phyloP scores from a whole-genome alignment of 2,329 filamentous ascomycete genomes.

The Cercospora brassicicola region DNA sequence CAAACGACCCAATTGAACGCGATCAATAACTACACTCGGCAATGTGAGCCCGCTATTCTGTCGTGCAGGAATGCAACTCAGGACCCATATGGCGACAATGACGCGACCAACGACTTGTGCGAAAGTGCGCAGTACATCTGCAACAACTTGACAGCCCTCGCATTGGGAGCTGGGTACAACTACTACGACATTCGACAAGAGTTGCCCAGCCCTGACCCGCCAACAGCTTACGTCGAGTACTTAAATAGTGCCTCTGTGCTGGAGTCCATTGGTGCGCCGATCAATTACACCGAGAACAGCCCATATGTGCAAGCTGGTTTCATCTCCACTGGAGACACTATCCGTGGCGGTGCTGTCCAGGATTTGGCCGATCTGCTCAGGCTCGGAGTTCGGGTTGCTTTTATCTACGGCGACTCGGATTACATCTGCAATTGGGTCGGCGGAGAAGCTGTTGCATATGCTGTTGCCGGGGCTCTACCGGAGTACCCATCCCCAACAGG shows the following conservation, averaged over 20 bases:
- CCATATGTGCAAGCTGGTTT: conserved; percentile 47
- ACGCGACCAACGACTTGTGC: conserved; percentile 25
- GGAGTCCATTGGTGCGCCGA: conserved; percentile 51
- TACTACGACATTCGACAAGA: conserved; percentile 56
- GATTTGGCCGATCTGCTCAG: conserved; percentile 47
- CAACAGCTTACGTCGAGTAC: conserved; percentile 52
- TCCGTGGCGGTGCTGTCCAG: conserved; percentile 43
- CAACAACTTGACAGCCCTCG: conserved; percentile 28
- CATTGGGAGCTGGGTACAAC: conserved; percentile 23
- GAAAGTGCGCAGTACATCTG: conserved; percentile 27
- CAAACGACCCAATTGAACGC: conserved; percentile 51
- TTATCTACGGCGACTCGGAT: conserved; percentile 65
- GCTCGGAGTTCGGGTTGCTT: conserved; percentile 57
- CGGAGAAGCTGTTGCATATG: conserved; percentile 27
- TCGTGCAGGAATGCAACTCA: conserved; percentile 37
- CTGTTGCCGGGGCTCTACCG: conserved; percentile 28
- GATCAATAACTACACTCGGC: conserved; percentile 49
- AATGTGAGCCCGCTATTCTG: conserved; percentile 33
- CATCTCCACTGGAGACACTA: conserved; percentile 47
- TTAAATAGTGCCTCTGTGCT: conserved; percentile 51
- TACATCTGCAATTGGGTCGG: conserved; percentile 64
- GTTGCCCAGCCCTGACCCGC: conserved; percentile 57
- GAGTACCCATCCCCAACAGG: conserved; percentile 20
- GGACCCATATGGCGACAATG: conserved; percentile 29
- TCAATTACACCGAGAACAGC: conserved; percentile 52